Conservation (phyloP, 192 early-diverging fungal genomes). For the Chytriomyces sp. region DNA sequence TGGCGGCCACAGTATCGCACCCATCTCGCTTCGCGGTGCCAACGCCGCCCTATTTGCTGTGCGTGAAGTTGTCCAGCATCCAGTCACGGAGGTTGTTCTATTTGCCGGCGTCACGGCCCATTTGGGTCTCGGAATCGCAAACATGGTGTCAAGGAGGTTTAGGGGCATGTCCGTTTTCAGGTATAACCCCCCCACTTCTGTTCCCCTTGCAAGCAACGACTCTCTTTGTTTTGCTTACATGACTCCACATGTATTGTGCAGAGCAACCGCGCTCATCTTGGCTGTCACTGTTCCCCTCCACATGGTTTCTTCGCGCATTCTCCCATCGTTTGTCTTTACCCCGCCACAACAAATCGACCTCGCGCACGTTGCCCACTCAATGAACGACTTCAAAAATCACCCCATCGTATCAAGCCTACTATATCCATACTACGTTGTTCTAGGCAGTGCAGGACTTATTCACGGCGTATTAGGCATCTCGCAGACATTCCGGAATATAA, state of each 20-base stretch:
- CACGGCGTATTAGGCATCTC: not conserved
- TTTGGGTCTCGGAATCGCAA: not conserved
- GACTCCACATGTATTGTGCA: not conserved
- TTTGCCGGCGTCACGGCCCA: not conserved
- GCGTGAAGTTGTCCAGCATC: not conserved
- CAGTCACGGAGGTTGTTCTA: not conserved
- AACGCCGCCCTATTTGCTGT: not conserved
- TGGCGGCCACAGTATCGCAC: not conserved
- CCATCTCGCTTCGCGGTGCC: not conserved
- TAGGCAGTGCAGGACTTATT: not conserved
- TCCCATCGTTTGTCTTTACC: not conserved
- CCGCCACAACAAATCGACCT: not conserved
- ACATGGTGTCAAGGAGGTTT: not conserved
- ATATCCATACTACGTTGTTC: not conserved
- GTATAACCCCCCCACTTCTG: not conserved
- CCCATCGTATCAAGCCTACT: not conserved
- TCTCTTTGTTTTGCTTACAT: not conserved
- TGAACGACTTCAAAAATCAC: not conserved
- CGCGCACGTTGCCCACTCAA: not conserved
- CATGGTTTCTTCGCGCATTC: not conserved
- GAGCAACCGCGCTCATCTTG: not conserved
- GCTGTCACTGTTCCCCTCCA: not conserved
- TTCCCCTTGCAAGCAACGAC: not conserved
- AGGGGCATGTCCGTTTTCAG: not conserved
- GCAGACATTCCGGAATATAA: not conserved